Percentiles rank a stretch among this genome's conserved stretches.
phyloP scores from a whole-genome alignment of 352 stramenopile species.

The Pythium myriotylum region DNA sequence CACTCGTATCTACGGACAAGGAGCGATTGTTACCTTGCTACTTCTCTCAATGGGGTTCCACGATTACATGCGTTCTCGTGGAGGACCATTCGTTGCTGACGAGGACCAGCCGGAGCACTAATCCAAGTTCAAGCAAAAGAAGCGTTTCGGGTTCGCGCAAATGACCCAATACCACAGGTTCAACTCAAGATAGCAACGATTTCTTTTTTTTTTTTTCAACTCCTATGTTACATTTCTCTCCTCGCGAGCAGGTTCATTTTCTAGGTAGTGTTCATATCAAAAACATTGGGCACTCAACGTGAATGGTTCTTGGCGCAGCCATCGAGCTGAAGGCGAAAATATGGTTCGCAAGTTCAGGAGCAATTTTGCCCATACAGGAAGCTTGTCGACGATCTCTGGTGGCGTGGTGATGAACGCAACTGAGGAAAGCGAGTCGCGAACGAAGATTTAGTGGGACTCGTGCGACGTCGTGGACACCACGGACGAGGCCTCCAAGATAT shows the following conservation, averaged over 20 bases:
- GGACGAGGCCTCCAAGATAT: background rate
- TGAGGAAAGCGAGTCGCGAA: background rate
- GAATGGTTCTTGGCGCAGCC: background rate
- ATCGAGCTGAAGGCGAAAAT: background rate
- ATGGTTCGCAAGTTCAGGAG: background rate
- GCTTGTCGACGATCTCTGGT: background rate
- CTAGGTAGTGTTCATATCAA: no score
- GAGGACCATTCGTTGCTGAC: constrained; percentile 66
- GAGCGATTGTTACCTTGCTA: constrained; percentile 59
- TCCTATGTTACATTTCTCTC: no score
- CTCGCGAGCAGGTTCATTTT: no score
- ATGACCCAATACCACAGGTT: no score
- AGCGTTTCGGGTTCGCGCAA: no score
- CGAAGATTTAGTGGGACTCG: background rate
- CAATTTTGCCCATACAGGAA: background rate
- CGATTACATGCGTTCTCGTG: constrained; percentile 72
- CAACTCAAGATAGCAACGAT: no score
- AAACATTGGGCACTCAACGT: no score
- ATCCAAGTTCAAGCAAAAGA: no score
- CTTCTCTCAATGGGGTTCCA: constrained; percentile 81
- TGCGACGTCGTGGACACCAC: background rate
- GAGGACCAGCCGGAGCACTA: no score
- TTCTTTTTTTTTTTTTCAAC: no score
- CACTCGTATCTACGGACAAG: constrained; percentile 81
- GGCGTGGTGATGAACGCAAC: background rate